phyloP scores from a whole-genome alignment of 2,329 filamentous ascomycete genomes.

The Ascosphaera pollenicola region DNA sequence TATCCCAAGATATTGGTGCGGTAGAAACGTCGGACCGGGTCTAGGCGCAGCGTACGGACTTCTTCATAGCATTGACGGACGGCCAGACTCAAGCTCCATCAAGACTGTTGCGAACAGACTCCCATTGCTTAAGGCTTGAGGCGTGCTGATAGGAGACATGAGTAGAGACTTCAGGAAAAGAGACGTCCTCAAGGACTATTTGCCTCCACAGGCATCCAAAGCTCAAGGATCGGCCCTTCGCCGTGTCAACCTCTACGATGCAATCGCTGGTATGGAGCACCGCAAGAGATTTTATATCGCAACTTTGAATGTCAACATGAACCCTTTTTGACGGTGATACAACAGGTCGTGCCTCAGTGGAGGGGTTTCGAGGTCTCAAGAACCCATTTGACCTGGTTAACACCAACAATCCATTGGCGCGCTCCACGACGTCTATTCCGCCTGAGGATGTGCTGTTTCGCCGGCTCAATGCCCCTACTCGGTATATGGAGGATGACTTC shows the following conservation, averaged over 20 bases:
- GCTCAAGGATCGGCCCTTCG: constrained; percentile 10
- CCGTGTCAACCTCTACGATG: constrained; percentile 32
- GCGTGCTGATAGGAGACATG: no score
- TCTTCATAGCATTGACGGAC: no score
- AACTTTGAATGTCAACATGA: no score
- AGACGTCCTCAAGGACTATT: no score
- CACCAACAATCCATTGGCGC: constrained; percentile 15
- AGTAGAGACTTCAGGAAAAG: no score
- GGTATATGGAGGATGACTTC: constrained; percentile 30
- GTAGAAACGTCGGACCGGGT: no score
- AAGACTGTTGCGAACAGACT: no score
- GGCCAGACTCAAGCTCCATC: no score
- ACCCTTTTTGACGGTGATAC: background rate
- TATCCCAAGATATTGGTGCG: no score
- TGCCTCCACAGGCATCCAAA: constrained; percentile 1
- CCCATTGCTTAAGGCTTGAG: no score
- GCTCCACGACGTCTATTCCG: constrained; percentile 19
- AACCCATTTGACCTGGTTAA: constrained; percentile 8
- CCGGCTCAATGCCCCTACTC: constrained; percentile 24
- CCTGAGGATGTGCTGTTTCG: constrained; percentile 39
- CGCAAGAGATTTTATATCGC: no score
- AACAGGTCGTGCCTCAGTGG: constrained; percentile 24
- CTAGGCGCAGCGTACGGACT: no score
- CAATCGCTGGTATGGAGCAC: constrained; percentile 27
- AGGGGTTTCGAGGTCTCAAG: constrained; percentile 12